Base-by-base conservation (phyloP, 495 filamentous ascomycete species). In the Ascobolus immersus region DNA sequence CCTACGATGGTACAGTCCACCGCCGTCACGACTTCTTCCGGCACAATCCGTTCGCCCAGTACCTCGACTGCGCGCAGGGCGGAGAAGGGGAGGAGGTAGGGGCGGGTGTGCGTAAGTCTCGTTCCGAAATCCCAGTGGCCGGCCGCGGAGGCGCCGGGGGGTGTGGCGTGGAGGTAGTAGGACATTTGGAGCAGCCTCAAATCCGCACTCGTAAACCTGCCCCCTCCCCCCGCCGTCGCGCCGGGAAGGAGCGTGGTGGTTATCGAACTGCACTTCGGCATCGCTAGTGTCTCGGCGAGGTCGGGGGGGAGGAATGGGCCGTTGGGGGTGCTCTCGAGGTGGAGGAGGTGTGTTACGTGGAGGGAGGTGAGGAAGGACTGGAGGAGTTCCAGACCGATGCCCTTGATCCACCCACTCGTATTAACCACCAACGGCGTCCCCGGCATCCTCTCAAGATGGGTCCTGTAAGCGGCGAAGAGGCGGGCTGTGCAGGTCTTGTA, bases 331-430 rank as follows among this genome's bases (percentile, higher is more conserved):
- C 39, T 30, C 5, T 32, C 28, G 19, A 48, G 31, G 34, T 37
- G 43, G 27, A 63, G 49, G 32, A 68, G 49, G 17, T 67, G 57
- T 21, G 60, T 64, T 15, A 62, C 57, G 32, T 61, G 55, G 4
- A 61, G 62, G 1, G 44, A 47, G 2, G 45, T 37, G 20, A 72
- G 49, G 2, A 73, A 49, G 36, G 62, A 60, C 9, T 53, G 49
- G 2, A 70, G 55, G 3, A 73, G 45, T 40, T 69, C 64, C 2
- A 73, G 44, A 2, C 66, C 65, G 15, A 58, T 48, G 13, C 64
- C 65, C 45, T 65, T 64, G 18, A 66, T 61, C 71, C 69, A 73
- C 7, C 69, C 69, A 4, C 64, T 57, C 21, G 61, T 62, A 44
- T 75, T 74, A 40, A 77, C 55, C 10, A 77, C 54, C 4, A 77